A percentile compares a stretch with the other conserved stretches of the same genome.
phyloP scores from a whole-genome alignment of 768 basidiomycete genomes.

The Leccinum barrowsii region DNA sequence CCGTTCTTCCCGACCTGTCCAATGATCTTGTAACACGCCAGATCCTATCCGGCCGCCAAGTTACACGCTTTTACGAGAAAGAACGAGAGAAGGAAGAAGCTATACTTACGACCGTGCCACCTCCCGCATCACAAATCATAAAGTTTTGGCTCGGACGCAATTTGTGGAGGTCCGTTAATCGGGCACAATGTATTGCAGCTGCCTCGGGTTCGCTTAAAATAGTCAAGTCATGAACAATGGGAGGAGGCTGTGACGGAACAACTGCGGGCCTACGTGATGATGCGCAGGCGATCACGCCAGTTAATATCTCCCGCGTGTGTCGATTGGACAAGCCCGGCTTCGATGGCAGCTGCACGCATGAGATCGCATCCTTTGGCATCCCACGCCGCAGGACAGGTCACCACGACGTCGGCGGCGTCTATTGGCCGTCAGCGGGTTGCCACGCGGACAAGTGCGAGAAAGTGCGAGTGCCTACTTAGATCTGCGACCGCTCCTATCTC shows the following conservation, averaged over 20 bases:
- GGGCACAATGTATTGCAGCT: conserved; percentile 87
- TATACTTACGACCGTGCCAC: conserved; percentile 63
- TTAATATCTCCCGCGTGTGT: conserved; percentile 62
- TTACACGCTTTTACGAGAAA: conserved; percentile 1
- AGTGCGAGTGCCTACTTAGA: conserved; percentile 51
- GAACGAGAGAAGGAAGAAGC: conserved; percentile 4
- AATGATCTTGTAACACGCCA: conserved; percentile 72
- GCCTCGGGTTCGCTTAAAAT: conserved; percentile 64
- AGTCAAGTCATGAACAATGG: conserved; percentile 1
- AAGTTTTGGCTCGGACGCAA: conserved; percentile 80
- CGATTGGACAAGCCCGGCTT: conserved; percentile 74
- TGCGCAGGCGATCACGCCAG: conserved; percentile 79
- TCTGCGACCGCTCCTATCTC: conserved; percentile 86
- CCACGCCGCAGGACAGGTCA: conserved; percentile 91
- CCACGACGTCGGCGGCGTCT: conserved; percentile 83
- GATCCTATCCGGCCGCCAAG: conserved; percentile 24
- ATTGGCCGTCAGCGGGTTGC: neutral
- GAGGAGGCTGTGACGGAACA: neutral
- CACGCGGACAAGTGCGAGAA: neutral
- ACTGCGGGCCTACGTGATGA: conserved; percentile 59
- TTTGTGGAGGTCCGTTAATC: conserved; percentile 75
- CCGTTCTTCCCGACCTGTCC: conserved; percentile 73
- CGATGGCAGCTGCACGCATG: conserved; percentile 83
- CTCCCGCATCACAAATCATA: conserved; percentile 90
- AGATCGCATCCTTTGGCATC: conserved; percentile 81